Conservation (phyloP, 2,329 filamentous ascomycete species). For the Ceratocystis cubensis region DNA sequence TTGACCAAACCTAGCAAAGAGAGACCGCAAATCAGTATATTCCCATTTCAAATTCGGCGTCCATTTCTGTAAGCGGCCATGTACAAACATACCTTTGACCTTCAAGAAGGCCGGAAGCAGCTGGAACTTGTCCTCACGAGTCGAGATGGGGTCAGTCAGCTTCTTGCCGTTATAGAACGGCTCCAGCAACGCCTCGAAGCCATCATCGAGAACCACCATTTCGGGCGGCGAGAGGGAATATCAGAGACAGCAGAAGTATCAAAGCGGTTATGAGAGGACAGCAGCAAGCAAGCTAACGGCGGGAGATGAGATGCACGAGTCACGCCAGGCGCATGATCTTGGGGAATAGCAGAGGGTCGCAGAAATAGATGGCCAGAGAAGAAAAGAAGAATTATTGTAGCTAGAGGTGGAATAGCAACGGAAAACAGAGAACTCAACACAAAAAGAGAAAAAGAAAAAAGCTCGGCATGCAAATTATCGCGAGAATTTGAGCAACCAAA, state of each 20-base stretch:
- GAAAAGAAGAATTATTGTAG: not conserved
- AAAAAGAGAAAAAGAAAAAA: not conserved
- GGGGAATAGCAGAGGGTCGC: not conserved
- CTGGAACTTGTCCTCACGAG: slow-evolving; percentile 84
- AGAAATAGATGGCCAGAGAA: not conserved
- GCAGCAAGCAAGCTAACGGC: not conserved
- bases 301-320: not conserved
- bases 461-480: not conserved
- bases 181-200: slow-evolving; percentile 53
- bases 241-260: not conserved
- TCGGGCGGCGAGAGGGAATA: not conserved
- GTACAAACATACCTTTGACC: slow-evolving; percentile 57
- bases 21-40: not conserved
- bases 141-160: slow-evolving; percentile 51
- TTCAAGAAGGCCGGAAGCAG: slow-evolving; percentile 93
- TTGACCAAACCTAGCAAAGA: slow-evolving; percentile 19
- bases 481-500: not conserved
- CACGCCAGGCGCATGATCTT: not conserved
- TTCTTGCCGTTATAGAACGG: slow-evolving; percentile 58
- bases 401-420: not conserved
- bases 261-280: not conserved
- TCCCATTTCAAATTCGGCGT: not conserved
- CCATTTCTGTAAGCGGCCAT: not conserved
- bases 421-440: not conserved
- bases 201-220: slow-evolving; percentile 47